Base-by-base conservation (phyloP, 83 land plant species). In the Diphasiastrum complanatum region DNA sequence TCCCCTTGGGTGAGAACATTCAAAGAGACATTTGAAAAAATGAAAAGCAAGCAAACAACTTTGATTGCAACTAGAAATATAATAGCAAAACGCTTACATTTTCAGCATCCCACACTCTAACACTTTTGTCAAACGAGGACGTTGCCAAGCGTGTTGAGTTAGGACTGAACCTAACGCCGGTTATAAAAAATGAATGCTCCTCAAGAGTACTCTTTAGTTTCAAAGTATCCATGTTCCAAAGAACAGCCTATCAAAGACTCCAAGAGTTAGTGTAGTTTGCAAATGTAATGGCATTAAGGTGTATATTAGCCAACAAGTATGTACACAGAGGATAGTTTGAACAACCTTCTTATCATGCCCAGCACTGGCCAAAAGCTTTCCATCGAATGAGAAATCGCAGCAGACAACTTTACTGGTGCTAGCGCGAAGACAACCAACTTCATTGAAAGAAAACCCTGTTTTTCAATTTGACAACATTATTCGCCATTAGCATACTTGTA, bases 131-230 rank as follows among this genome's bases (percentile, higher is more conserved):
- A 68, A 88, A 92, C 16, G 98, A 92, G 14, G 98, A 92, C 26
- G 95, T 92, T 22, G 98, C 98, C 57, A 92, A 75, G 25, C 98
- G 98, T 33, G 91, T 64, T 72, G 85, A 75, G 71, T 78, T 85
- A 31, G 98, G 86, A 68, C 98, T 92, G 45, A 92, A 92, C 22
- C 98, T 86, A 30, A 92, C 95, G 81, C 88, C 98, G 22, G 95
- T 88, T 19, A 87, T 83, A 18, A 88, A 55, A 16, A 68, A 30
- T 34, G 79, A 70, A 72, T 91, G 97, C 63, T 91, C 98, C 72
- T 92, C 98, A 32, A 92, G 78, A 19, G 85, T 73, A 46, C 82
- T 66, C 68, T 92, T 85, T 14, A 75, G 66, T 71, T 85, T 85
- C 38, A 92, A 53, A 10, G 82, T 73, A 47, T 92, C 98, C 43